Conservation (phyloP, 352 stramenopile species). For the Globisporangium parvum region DNA sequence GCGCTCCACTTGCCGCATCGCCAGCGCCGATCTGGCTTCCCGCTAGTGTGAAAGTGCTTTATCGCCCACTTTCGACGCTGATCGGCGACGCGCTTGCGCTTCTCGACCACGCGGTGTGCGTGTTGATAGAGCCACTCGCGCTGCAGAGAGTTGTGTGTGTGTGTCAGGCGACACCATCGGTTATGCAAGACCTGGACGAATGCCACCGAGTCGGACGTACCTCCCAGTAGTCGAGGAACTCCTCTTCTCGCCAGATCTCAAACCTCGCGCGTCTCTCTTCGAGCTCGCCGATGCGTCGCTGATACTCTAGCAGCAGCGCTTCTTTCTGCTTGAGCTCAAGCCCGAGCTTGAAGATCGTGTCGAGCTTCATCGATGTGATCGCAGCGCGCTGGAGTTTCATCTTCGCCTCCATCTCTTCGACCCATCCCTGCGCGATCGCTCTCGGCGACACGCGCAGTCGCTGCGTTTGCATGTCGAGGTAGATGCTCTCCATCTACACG, state of each 20-base stretch:
- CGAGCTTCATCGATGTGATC: constrained; percentile 59
- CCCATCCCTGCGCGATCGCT: constrained; percentile 75
- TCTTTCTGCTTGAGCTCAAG: constrained; percentile 55
- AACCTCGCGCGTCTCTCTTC: constrained; percentile 53
- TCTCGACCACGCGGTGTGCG: constrained; percentile 27
- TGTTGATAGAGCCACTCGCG: constrained; percentile 53
- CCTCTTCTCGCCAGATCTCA: constrained; percentile 67
- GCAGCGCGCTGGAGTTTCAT: constrained; percentile 46
- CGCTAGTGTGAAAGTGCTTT: constrained; percentile 39
- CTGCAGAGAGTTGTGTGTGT: constrained; percentile 14
- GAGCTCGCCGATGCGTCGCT: constrained; percentile 25
- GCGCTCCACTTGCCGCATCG: constrained; percentile 34
- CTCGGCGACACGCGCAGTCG: constrained; percentile 62
- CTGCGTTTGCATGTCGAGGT: constrained; percentile 77
- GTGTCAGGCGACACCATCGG: not conserved
- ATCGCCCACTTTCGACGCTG: constrained; percentile 47
- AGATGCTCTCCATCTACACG: constrained; percentile 68
- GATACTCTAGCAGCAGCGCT: constrained; percentile 25
- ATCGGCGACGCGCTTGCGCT: constrained; percentile 33
- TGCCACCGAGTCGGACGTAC: constrained; percentile 17
- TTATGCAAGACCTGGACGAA: not conserved
- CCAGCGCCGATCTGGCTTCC: constrained; percentile 60
- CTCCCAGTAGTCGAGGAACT: constrained; percentile 78
- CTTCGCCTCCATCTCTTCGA: constrained; percentile 79
- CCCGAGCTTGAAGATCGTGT: constrained; percentile 50